phyloP scores from a whole-genome alignment of 441 rosid species.

The Aleurites moluccanus region DNA sequence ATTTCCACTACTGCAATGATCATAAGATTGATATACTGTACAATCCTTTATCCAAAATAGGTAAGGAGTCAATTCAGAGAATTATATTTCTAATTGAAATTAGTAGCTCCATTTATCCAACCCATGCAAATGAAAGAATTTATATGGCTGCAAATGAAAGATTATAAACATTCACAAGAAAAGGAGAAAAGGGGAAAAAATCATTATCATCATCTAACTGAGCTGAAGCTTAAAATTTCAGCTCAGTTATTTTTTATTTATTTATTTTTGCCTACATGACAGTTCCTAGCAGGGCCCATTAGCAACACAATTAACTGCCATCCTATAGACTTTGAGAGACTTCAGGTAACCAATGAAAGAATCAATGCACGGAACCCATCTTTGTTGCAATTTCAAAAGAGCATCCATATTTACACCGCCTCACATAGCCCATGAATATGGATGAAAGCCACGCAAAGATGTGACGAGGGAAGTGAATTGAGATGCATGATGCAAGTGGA shows the following conservation, averaged over 20 bases:
- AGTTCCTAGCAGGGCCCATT: slow-evolving; percentile 25
- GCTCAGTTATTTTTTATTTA: slow-evolving; percentile 34
- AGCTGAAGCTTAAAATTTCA: slow-evolving; percentile 45
- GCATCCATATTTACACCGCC: slow-evolving; percentile 32
- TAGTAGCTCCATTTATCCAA: slow-evolving; percentile 20
- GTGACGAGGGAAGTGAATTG: slow-evolving; percentile 15
- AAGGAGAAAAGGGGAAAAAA: neutral
- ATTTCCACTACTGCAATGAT: neutral
- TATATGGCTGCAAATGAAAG: too few relatives aligned
- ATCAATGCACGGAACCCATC: slow-evolving; percentile 36
- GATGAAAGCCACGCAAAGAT: slow-evolving; percentile 15
- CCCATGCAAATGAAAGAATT: slow-evolving; percentile 27
- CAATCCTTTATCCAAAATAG: neutral
- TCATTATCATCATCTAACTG: slow-evolving; percentile 31
- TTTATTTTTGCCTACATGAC: slow-evolving; percentile 32
- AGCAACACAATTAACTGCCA: slow-evolving; percentile 28
- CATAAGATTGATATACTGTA: neutral
- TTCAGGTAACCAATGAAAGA: slow-evolving; percentile 41
- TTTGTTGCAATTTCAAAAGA: slow-evolving; percentile 23
- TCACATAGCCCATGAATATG: slow-evolving; percentile 12
- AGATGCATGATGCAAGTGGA: slow-evolving; percentile 26
- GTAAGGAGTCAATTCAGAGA: slow-evolving; percentile 8
- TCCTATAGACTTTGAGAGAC: slow-evolving; percentile 26
- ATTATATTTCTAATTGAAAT: slow-evolving; percentile 22
- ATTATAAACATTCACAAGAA: slow-evolving; percentile 16